Base-by-base conservation (phyloP, 345 rosid species). In the Gynandropsis gynandra region DNA sequence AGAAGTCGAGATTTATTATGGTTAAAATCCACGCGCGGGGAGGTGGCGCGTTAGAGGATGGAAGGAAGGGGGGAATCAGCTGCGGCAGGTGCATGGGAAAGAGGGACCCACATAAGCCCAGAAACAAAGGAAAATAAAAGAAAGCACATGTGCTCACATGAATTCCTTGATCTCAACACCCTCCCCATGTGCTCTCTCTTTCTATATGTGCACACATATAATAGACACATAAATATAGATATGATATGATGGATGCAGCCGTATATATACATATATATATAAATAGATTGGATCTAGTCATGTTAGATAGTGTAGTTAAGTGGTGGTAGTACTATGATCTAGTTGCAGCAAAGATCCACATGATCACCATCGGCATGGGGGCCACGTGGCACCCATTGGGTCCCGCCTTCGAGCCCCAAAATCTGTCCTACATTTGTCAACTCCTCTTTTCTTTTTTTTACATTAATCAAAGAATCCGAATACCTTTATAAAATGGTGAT, bases 91-190 rank as follows among this genome's bases (percentile, higher is more conserved):
- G 69, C 63, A 64, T 64, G 42, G 58, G 47, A 64, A 42, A 48
- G 43, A 24, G 59, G 24, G 59, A 19, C 29, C 54, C 42, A 64
- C 49, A 44, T 41, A 58, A 64, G 58, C 47, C 46, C 68, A 39
- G 53, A 35, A 38, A 58, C 58, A 45, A 47, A 39, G 63, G 59
- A 64, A 57, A 64, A 51, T 53, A 51, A 51, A 65, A 64, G 63
- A 64, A 64, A 65, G 64, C 60, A 58, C 70, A 65, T 65, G 64
- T 47, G 24, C 10, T 58, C 64, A 58, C 64, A 65, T 58, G 70
- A 65, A 42, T 20, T 58, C 38, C 64, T 65, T 39, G 4, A 57
- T 58, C 64, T 31, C 18, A 58, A 36, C 37, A 52, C 62, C 58
- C 37, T 46, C 42, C 42, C 50, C 63, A 64, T 57, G 63, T 64